These are phyloP conservation scores for Cladophialophora immunda DNA, from an alignment of 2,329 filamentous ascomycete species.

Conservation along the genomic window DNA sequence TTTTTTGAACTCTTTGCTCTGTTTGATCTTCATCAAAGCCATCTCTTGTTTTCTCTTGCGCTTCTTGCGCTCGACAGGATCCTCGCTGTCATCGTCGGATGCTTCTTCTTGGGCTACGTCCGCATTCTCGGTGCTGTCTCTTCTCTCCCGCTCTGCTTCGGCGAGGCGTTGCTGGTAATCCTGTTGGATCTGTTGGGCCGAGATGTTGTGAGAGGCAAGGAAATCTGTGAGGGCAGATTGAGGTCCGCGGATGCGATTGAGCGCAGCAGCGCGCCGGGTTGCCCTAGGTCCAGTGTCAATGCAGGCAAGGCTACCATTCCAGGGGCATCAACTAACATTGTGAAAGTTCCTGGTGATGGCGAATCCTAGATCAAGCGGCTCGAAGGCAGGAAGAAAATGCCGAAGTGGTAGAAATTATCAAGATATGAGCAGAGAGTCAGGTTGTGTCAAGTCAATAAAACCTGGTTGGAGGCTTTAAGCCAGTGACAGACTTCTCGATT, in stretches of 20 bases:
- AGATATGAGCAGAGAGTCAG: background rate
- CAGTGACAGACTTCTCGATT: background rate
- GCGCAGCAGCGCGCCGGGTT: slow-evolving; percentile 32
- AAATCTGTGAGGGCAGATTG: slow-evolving; percentile 75
- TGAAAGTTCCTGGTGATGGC: background rate
- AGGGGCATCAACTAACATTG: slow-evolving; percentile 15
- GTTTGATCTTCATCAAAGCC: slow-evolving; percentile 55
- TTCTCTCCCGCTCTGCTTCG: slow-evolving; percentile 54
- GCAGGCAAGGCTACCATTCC: background rate
- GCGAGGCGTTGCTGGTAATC: slow-evolving; percentile 65
- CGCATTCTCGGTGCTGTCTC: slow-evolving; percentile 45
- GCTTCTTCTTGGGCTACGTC: slow-evolving; percentile 51
- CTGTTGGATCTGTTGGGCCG: slow-evolving; percentile 68
- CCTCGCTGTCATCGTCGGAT: slow-evolving; percentile 47
- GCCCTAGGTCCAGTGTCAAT: slow-evolving; percentile 22
- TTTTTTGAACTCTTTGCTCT: slow-evolving; percentile 60
- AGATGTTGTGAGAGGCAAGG: slow-evolving; percentile 73
- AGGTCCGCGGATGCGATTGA: slow-evolving; percentile 64
- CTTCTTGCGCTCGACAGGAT: slow-evolving; percentile 59
- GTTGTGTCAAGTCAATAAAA: background rate
- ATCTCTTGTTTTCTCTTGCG: slow-evolving; percentile 64
- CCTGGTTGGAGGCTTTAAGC: background rate
- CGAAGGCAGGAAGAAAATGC: background rate
- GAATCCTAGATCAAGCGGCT: background rate
- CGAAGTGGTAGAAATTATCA: background rate